Evolutionary conservation across 73 alveolate species (phyloP), one percentile per base, ranked within the genome.

Genomic region (Urostyla sp.): DNA sequence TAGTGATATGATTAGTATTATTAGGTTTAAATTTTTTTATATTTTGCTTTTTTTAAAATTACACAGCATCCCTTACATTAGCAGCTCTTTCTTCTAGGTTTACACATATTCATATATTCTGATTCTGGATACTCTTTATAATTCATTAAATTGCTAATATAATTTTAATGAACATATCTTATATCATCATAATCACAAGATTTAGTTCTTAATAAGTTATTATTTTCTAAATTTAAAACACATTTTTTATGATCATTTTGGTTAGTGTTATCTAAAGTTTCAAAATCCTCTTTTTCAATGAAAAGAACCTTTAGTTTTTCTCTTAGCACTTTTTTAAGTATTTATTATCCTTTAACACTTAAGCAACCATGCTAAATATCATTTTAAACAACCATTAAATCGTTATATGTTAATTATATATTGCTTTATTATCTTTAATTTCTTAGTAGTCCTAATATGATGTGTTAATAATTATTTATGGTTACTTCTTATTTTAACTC

Each of bases 61-160:
- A 59, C 76, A n/a, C 37, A 35, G 21, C 76, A 59, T n/a, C 37
- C 76, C 20, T 59, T 32, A 36, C 76, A 59, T 5, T 40, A 59
- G 30, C 76, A 59, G 27, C 76, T 59, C 55, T 59, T 59, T 30
- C 76, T 3, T 27, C 76, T 59, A 11, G 37, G n/a, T 20, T 59
- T 59, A 20, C 32, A 59, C 6, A 35, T 55, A 32, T 59, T 59
- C 32, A 11, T 11, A 52, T 35, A 35, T 59, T 59, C 23, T 3
- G 76, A 3, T 59, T 59, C 37, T n/a, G 37, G 32, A 31, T 59
- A 55, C 18, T 31, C n/a, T 35, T 59, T 55, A 6, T 52, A 35
- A 3, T n/a, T 5, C 6, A 59, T 59, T 55, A 59, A 35, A n/a
- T 21, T 24, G 18, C 32, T 28, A 31, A 59, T 35, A 55, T 59